Evolutionary conservation across 2,329 filamentous ascomycete species (phyloP).

Genomic region (Colletotrichum karsti): DNA sequence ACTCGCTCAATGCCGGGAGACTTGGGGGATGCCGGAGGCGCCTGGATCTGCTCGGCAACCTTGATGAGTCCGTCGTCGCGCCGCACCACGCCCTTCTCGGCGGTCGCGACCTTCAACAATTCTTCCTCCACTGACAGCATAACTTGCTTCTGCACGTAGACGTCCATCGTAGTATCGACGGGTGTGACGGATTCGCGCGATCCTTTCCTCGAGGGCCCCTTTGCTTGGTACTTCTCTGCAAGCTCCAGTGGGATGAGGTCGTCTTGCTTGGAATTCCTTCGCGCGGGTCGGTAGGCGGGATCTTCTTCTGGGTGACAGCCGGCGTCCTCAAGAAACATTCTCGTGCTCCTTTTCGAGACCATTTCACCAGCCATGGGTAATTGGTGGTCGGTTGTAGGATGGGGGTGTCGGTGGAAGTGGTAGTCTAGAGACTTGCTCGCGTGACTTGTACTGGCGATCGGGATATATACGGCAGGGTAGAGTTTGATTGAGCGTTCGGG

Average conservation of each 20-base stretch:
- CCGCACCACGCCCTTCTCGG: neutral
- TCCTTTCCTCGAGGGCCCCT: slow-evolving; percentile 8
- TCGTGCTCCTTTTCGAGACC: slow-evolving; percentile 30
- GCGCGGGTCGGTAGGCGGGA: slow-evolving; percentile 14
- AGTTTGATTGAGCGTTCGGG: neutral
- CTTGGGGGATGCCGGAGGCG: neutral
- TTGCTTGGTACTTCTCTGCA: slow-evolving; percentile 13
- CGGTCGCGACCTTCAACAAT: neutral
- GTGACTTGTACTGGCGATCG: slow-evolving; percentile 5
- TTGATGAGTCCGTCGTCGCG: neutral
- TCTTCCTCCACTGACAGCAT: slow-evolving; percentile 11
- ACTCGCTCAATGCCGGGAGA: slow-evolving; percentile 17
- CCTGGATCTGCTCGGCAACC: neutral
- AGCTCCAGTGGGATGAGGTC: neutral
- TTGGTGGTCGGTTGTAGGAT: neutral
- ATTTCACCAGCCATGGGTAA: slow-evolving; percentile 17
- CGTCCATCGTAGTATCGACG: slow-evolving; percentile 13
- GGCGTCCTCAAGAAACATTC: slow-evolving; percentile 26
- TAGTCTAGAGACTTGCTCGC: slow-evolving; percentile 11
- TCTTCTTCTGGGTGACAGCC: slow-evolving; percentile 23
- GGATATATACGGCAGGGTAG: neutral
- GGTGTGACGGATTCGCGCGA: slow-evolving; percentile 18
- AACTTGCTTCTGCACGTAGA: slow-evolving; percentile 17
- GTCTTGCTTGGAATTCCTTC: slow-evolving; percentile 25
- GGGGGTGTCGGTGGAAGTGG: neutral